Evolutionary conservation across 768 basidiomycete genomes (phyloP), one percentile per base, ranked within the genome.

Genomic region (Trametopsis cervina): DNA sequence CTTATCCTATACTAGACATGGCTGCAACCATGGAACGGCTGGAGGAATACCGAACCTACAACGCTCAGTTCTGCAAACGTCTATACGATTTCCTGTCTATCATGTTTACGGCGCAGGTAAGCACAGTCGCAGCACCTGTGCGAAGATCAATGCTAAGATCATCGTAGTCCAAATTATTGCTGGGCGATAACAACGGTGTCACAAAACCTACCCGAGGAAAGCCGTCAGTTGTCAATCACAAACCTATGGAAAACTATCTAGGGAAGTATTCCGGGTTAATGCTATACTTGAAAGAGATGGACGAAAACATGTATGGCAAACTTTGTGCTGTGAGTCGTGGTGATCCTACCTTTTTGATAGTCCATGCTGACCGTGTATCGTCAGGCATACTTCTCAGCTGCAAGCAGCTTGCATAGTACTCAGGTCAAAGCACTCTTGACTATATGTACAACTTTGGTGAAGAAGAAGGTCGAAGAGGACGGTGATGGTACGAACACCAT

Each of bases 221-320:
- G 41, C 75, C 78, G 2, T 65, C 63, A 7, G 68, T 89, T 22
- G 58, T 72, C 22, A 67, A 70, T n/a, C 95, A 97, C 64, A 72
- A 73, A 44, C 72, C 77, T 15, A 73, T 96, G 62, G 91, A 97
- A 59, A 70, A 73, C 27, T 90, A 91, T 63, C 75, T 98, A 17
- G 89, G 86, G 20, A 77, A 86, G 38, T 98, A 97, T 65, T 78
- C 85, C 24, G 94, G 94, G 1, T 65, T 98, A 44, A 80, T 98
- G 66, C 71, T 97, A 15, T 98, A 95, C 61, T 67, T 97, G 48
- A 94, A 91, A 63, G 95, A 98, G 70, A 95, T 97, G 89, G 93
- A 96, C 51, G 90, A 96, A 63, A 69, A 66, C 46, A 66, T 87
- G 20, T 98, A 97, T 62, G 85, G 83, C 37, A 90, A 88, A 60